phyloP scores from a whole-genome alignment of 192 early-diverging fungal genomes.

The Coemansia sp. region DNA sequence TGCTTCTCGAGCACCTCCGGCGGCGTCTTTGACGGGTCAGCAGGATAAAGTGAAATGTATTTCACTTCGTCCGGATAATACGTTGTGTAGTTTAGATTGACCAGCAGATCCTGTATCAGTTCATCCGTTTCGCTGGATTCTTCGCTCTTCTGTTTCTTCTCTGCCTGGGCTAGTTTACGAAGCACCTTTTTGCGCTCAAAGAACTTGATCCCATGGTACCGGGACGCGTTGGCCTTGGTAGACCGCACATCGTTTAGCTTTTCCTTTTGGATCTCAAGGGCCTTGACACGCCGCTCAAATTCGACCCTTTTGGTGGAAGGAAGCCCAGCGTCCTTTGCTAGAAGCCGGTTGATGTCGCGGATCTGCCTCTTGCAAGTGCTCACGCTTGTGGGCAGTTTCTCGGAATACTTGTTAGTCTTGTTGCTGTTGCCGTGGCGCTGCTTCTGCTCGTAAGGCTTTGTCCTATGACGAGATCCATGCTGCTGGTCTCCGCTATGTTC shows the following conservation, averaged over 20 bases:
- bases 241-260: slow-evolving; percentile 23
- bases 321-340: slow-evolving; percentile 9
- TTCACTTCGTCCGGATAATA: slow-evolving; percentile 49
- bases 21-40: slow-evolving; percentile 28
- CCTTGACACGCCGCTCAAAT: slow-evolving; percentile 38
- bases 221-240: slow-evolving; percentile 29
- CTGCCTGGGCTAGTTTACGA: slow-evolving; percentile 26
- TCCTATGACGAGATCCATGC: neutral
- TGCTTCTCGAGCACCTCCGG: slow-evolving; percentile 22
- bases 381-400: slow-evolving; percentile 27
- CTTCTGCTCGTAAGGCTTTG: neutral
- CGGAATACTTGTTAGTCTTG: neutral
- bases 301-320: slow-evolving; percentile 29
- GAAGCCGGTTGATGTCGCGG: slow-evolving; percentile 28
- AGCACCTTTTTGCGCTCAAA: slow-evolving; percentile 49
- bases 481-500: neutral
- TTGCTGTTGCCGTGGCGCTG: neutral
- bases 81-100: slow-evolving; percentile 45
- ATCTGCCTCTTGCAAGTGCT: slow-evolving; percentile 39
- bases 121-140: neutral
- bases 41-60: slow-evolving; percentile 49
- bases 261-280: slow-evolving; percentile 13
- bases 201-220: slow-evolving; percentile 44
- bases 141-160: neutral
- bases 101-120: slow-evolving; percentile 13